A percentile compares a stretch with the other conserved stretches of the same genome.
These are phyloP conservation scores for Penicillium pancosmium DNA, from an alignment of 495 filamentous ascomycete species.

Conservation along the genomic window DNA sequence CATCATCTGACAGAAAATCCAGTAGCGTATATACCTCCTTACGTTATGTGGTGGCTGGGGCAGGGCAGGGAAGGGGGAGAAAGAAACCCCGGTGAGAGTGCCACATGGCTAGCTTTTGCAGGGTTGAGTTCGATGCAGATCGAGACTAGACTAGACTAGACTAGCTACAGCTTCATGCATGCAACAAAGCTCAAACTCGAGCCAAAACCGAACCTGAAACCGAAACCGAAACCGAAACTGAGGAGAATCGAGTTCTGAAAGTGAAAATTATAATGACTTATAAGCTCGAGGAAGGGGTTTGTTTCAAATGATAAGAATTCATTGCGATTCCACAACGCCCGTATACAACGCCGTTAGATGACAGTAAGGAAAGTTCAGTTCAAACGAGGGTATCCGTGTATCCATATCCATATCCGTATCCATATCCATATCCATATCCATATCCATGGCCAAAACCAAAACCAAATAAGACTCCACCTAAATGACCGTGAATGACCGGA, in stretches of 20 bases:
- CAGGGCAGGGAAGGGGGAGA: not conserved
- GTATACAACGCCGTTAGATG: conserved; percentile 10
- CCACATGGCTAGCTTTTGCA: conserved; percentile 1
- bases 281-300: not conserved
- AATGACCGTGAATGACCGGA: not conserved
- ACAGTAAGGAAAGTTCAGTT: not conserved
- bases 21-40: not conserved
- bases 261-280: not conserved
- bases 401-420: not conserved
- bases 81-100: not conserved
- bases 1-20: too few relatives aligned
- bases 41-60: not conserved
- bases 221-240: too few relatives aligned
- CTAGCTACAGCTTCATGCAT: not conserved
- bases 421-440: not conserved
- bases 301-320: not conserved
- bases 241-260: too few relatives aligned
- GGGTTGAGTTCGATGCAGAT: not conserved
- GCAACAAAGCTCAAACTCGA: too few relatives aligned
- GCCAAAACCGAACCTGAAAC: too few relatives aligned
- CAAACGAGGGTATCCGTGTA: conserved; percentile 26
- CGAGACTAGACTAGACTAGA: not conserved
- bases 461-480: not conserved
- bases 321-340: conserved; percentile 6
- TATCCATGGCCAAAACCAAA: not conserved